Percentiles rank a stretch among this genome's conserved stretches.
Evolutionary conservation across 2,329 filamentous ascomycete genomes (phyloP).

Genomic region (Fusarium sp.): DNA sequence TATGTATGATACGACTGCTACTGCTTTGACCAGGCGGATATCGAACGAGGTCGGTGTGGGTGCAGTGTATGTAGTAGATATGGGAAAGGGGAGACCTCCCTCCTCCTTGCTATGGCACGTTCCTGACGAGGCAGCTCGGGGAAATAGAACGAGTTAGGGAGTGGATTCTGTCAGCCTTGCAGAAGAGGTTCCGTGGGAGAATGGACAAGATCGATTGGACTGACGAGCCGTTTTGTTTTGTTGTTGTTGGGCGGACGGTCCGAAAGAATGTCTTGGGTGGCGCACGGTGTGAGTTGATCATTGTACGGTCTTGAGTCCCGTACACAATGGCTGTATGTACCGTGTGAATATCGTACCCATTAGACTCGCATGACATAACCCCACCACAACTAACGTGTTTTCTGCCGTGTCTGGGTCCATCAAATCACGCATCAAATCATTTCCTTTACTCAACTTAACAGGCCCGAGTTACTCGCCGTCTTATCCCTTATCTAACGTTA

Average conservation of each 20-base stretch:
- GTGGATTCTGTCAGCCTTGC: slow-evolving; percentile 39
- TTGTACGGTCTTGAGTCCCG: slow-evolving; percentile 9
- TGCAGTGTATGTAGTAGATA: slow-evolving; percentile 25
- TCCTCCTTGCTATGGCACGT: slow-evolving; percentile 5
- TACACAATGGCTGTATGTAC: rapidly evolving
- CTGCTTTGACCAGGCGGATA: slow-evolving; percentile 19
- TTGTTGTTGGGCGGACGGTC: slow-evolving; percentile 34
- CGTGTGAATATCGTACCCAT: slow-evolving; percentile 21
- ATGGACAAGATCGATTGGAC: slow-evolving; percentile 36
- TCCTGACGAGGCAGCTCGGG: slow-evolving; percentile 17
- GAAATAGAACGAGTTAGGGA: slow-evolving; percentile 12
- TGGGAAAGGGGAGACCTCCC: slow-evolving; percentile 3
- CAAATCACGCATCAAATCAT: slow-evolving; percentile 46
- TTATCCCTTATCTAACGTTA: slow-evolving; percentile 31
- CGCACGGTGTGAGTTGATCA: slow-evolving; percentile 10
- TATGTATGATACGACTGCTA: slow-evolving; percentile 18
- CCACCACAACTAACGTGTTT: slow-evolving; percentile 43
- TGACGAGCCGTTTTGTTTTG: slow-evolving; percentile 27
- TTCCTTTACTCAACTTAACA: slow-evolving; percentile 34
- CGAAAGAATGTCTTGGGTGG: slow-evolving; percentile 18
- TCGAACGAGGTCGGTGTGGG: slow-evolving; percentile 31
- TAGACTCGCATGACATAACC: slow-evolving; percentile 41
- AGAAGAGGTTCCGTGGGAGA: slow-evolving; percentile 27
- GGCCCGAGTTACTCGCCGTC: slow-evolving; percentile 30
- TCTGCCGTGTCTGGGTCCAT: slow-evolving; percentile 33